Conservation (phyloP, 2,329 filamentous ascomycete genomes). For the Clathrospora elynae region DNA sequence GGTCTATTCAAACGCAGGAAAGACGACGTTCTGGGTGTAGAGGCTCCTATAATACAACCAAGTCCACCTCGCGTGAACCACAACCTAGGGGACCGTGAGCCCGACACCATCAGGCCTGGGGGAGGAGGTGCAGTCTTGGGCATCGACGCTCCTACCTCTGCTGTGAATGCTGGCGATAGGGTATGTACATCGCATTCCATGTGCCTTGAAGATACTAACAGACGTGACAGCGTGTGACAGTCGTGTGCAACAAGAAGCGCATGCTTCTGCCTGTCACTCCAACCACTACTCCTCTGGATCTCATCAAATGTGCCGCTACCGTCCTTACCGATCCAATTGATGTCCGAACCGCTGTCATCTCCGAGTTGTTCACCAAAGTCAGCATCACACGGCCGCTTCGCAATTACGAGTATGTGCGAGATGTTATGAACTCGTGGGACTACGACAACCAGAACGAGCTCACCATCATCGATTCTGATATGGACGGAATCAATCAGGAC, state of each 20-base stretch:
- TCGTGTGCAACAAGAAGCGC: slow-evolving; percentile 72
- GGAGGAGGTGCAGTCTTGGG: slow-evolving; percentile 58
- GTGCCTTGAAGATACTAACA: slow-evolving; percentile 20
- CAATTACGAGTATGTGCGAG: slow-evolving; percentile 82
- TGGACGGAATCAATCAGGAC: slow-evolving; percentile 57
- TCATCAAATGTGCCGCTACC: slow-evolving; percentile 70
- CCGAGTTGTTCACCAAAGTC: slow-evolving; percentile 76
- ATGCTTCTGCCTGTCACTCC: slow-evolving; percentile 74
- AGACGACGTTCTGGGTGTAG: slow-evolving; percentile 34
- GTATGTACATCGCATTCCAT: slow-evolving; percentile 53
- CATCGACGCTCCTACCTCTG: slow-evolving; percentile 78
- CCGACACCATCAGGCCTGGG: slow-evolving; percentile 49
- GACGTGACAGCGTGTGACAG: slow-evolving; percentile 64
- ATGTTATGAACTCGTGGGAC: slow-evolving; percentile 94
- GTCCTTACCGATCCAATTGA: slow-evolving; percentile 68
- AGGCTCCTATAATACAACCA: slow-evolving; percentile 21
- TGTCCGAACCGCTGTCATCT: slow-evolving; percentile 68
- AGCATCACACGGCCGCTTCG: slow-evolving; percentile 83
- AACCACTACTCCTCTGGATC: slow-evolving; percentile 74
- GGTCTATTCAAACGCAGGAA: slow-evolving; percentile 44
- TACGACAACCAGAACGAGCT: slow-evolving; percentile 77
- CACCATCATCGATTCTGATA: slow-evolving; percentile 66
- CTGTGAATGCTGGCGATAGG: slow-evolving; percentile 78
- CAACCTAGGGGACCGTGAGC: slow-evolving; percentile 23
- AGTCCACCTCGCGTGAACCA: slow-evolving; percentile 33